Base-by-base conservation (phyloP, 495 filamentous ascomycete genomes). In the Tetracladium setigerum region DNA sequence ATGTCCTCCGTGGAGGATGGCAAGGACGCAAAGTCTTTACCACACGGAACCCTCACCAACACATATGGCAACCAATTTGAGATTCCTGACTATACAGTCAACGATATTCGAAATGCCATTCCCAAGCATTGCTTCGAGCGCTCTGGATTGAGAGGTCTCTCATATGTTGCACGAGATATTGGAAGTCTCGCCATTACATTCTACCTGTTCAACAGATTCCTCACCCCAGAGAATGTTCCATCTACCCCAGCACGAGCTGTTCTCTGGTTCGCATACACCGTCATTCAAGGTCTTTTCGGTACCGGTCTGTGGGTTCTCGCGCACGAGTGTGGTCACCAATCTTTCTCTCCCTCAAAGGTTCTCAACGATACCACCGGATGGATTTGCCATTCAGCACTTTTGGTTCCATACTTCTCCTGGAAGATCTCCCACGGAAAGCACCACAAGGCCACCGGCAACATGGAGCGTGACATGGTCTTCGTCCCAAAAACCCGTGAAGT, bases 401-500 rank as follows among this genome's bases (percentile, higher is more conserved):
- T 94, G 30, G 87, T 92, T 19, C 88, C 88, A 19, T 95, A 90
- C 70, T 92, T 89, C 68, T 87, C 85, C 54, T 95, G 88, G 88
- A 89, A 91, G 71, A 84, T 92, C 66, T 88, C 85, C 51, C 88
- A 95, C 70, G 81, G 85, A 64, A 89, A 90, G 77, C 88, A 95
- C 72, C 88, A 95, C 77, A 90, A 96, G 74, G 88, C 89, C 41
- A 98, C 92, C 34, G 92, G 89, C 50, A 77, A 98, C 76, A 73
- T 98, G 57, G 87, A 91, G 63, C 86, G 89, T 56, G 92, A 98
- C 68, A 96, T 96, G 89, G 92, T 96, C 49, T 95, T 95, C 69
- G 74, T 95, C 2, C 92, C 92, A 31, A 87, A 84, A 71, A 89
- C 86, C 47, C 79, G 89, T 31, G 76, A 87, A 40, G 63, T 82